Evolutionary conservation across 805 yeast genomes (phyloP).

Genomic region (Vanderwaltozyma verrucispora): DNA sequence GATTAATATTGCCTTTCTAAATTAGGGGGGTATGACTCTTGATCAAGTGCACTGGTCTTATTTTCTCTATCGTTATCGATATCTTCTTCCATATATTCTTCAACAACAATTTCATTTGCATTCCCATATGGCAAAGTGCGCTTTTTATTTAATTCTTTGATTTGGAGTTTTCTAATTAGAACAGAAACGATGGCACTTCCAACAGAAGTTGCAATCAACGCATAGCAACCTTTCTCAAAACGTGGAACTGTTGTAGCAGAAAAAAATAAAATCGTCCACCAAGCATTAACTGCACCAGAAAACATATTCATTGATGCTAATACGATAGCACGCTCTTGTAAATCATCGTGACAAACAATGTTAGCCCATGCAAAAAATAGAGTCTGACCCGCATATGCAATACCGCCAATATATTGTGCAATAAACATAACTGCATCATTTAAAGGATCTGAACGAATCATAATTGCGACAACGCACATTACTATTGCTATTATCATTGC

Average conservation of each 20-base stretch:
- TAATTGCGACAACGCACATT: constrained; percentile 37
- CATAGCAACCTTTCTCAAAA: constrained; percentile 44
- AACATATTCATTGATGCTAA: constrained; percentile 60
- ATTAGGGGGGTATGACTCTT: too few species aligned
- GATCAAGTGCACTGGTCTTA: too few species aligned
- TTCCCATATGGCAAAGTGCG: constrained; percentile 18
- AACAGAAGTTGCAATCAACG: constrained; percentile 44
- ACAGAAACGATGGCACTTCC: constrained; percentile 33
- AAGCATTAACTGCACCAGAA: constrained; percentile 51
- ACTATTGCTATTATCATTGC: constrained; percentile 35
- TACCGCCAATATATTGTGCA: constrained; percentile 47
- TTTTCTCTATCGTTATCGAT: constrained; percentile 1
- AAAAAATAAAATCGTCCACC: constrained; percentile 51
- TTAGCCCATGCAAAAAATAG: constrained; percentile 57
- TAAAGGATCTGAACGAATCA: constrained; percentile 36
- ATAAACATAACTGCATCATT: constrained; percentile 34
- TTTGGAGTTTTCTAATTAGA: constrained; percentile 35
- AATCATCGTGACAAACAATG: constrained; percentile 44
- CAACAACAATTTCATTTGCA: constrained; percentile 19
- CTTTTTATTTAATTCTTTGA: constrained; percentile 26
- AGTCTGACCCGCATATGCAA: constrained; percentile 50
- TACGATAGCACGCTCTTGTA: constrained; percentile 54
- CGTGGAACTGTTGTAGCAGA: constrained; percentile 42
- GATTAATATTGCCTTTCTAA: too few species aligned
- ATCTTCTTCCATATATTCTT: constrained; percentile 11